A percentile compares a stretch with the other conserved stretches of the same genome.
Evolutionary conservation across 768 basidiomycete genomes (phyloP).

Genomic region (Amanita brunnescens): DNA sequence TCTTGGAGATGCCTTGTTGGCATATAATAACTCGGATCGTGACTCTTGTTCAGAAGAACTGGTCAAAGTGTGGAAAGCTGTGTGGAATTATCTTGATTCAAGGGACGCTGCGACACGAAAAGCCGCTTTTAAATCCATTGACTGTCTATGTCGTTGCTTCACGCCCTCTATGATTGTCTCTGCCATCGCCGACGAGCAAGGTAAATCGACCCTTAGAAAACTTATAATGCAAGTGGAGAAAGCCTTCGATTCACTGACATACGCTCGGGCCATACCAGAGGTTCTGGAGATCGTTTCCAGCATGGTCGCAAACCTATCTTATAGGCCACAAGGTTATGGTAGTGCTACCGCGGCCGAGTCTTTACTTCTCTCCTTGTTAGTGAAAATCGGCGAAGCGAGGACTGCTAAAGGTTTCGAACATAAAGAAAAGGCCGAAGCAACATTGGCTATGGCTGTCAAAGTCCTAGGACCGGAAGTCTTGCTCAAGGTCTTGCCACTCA

Average conservation of each 20-base stretch:
- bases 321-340: conserved; percentile 29
- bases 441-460: conserved; percentile 73
- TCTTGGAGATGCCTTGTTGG: conserved; percentile 63
- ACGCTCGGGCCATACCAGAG: conserved; percentile 71
- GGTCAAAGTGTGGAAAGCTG: conserved; percentile 58
- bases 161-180: conserved; percentile 48
- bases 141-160: conserved; percentile 61
- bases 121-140: conserved; percentile 55
- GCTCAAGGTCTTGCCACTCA: conserved; percentile 69
- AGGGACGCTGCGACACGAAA: conserved; percentile 51
- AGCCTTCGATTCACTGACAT: conserved; percentile 65
- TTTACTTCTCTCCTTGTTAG: conserved; percentile 61
- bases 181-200: conserved; percentile 39
- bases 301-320: conserved; percentile 53
- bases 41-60: conserved; percentile 47
- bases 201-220: conserved; percentile 48
- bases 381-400: conserved; percentile 65
- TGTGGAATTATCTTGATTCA: conserved; percentile 76
- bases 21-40: conserved; percentile 44
- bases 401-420: conserved; percentile 79
- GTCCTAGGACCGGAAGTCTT: conserved; percentile 80
- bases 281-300: conserved; percentile 67
- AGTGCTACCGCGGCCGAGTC: conserved; percentile 54
- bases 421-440: conserved; percentile 79
- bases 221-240: conserved; percentile 57